Evolutionary conservation across 2,329 filamentous ascomycete genomes (phyloP), one percentile per base, ranked within the genome.

Genomic region (Alternaria metachromatica): DNA sequence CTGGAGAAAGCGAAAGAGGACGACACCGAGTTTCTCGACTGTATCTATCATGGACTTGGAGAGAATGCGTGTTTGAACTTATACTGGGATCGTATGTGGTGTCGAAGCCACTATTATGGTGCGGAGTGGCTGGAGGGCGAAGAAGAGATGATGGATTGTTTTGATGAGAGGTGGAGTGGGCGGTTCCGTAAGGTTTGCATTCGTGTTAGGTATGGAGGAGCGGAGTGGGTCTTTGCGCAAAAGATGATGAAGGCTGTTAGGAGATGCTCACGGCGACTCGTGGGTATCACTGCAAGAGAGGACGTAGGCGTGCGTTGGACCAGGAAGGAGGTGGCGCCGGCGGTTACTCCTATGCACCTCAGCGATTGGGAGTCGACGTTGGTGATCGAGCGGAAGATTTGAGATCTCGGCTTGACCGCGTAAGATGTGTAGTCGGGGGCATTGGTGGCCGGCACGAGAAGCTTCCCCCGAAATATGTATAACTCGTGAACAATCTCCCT

Each of bases 381-480:
- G 37, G 37, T 41, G n/a, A 41, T 41, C 15, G 37, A 41, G 37
- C 37, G 37, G 37, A 41, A 41, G n/a, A 18, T 41, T 6, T 18
- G 37, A 41, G 37, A 11, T 41, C 1, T 1, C 2, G 37, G 37
- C 37, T 41, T 41, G 37, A 18, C 37, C 3, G 8, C 8, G 37
- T 0, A 2, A 18, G 8, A 41, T 41, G 4, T 2, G 4, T 41
- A 41, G 37, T 18, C 2, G n/a, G 2, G 0, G n/a, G 4, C n/a
- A 3, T 18, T 41, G n/a, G n/a, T 41, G 9, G 8, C 15, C 5
- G 37, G 15, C 5, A 41, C 37, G 15, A 41, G 37, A 41, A 41
- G 0, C 2, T n/a, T 1, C 4, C 5, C 8, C 15, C 33, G 2
- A 41, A 41, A 8, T 10, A 10, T 10, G 8, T 33, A n/a, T 41